Evolutionary conservation across 2,329 filamentous ascomycete species (phyloP).

Genomic region (Verticillium nubilum): DNA sequence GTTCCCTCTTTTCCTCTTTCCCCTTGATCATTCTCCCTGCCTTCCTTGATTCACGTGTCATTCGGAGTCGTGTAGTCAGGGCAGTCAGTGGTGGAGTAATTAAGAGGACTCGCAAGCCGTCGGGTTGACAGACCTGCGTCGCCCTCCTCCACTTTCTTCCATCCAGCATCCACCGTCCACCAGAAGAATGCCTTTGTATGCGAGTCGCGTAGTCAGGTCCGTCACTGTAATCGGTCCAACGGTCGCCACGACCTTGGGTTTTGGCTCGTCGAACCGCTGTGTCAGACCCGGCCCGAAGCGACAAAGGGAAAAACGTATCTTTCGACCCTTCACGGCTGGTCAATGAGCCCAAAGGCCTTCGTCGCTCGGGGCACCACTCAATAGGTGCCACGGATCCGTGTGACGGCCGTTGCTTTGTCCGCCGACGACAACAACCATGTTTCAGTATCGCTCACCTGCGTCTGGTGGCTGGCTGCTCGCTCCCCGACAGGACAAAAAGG

Average conservation of each 20-base stretch:
- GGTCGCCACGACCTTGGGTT: background rate
- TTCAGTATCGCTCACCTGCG: background rate
- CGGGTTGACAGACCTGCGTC: background rate
- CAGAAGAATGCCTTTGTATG: background rate
- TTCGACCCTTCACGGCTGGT: background rate
- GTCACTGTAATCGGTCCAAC: background rate
- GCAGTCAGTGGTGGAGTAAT: background rate
- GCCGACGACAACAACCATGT: background rate
- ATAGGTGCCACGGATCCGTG: background rate
- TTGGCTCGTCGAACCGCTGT: background rate
- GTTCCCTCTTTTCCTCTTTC: background rate
- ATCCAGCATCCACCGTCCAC: background rate
- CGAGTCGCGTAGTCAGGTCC: background rate
- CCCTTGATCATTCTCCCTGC: background rate
- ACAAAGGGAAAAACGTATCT: background rate
- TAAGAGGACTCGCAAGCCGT: background rate
- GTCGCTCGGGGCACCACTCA: background rate
- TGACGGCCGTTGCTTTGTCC: background rate
- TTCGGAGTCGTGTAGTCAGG: background rate
- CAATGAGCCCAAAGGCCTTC: background rate
- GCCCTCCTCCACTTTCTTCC: background rate
- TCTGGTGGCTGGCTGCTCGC: no score
- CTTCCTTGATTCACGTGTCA: background rate
- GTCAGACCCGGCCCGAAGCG: background rate
- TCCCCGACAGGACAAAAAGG: background rate